Evolutionary conservation across 192 early-diverging fungal genomes (phyloP), one percentile per base, ranked within the genome.

Genomic region (Coemansia reversa): DNA sequence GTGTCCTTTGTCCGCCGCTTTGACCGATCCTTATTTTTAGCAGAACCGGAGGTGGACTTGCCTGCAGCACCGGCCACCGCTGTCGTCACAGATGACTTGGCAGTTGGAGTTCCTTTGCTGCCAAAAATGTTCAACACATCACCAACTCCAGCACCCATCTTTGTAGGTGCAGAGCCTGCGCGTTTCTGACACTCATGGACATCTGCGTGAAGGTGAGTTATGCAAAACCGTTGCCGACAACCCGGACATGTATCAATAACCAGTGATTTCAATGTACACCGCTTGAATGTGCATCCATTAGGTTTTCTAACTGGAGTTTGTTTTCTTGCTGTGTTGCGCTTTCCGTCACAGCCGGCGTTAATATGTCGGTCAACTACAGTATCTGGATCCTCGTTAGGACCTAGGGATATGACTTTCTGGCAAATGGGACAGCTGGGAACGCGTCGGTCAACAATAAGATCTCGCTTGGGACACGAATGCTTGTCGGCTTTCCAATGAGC

Each of bases 401-500:
- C 78, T 9, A 89, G 70, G 4, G 93, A 88, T 3, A 95, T 84
- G 12, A 90, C 87, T 55, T 87, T 76, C 19, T 82, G 62, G 68
- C 93, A 95, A 22, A 95, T 74, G 11, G 91, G 91, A 51, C 91
- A 92, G 51, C 83, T 84, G 6, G 91, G 89, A 0, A 90, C 89
- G 25, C 84, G 81, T 47, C 87, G 82, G 58, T 91, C 84, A 1
- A 80, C 74, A 5, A 75, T 67, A 1, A 85, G 83, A 53, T 88
- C 83, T 19, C 80, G 66, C n/a, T 74, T 69, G 18, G 83, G 70
- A 60, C 91, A 92, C 11, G 63, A 42, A 63, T 92, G 91, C n/a
- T 69, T 68, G n/a, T 87, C 83, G 19, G 82, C 67, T 56, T 86
- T 85, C 75, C 86, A 89, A 58, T 92, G 91, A 50, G 86, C 83